Evolutionary conservation across 2,329 filamentous ascomycete species (phyloP).

Genomic region (Talaromyces islandicus): DNA sequence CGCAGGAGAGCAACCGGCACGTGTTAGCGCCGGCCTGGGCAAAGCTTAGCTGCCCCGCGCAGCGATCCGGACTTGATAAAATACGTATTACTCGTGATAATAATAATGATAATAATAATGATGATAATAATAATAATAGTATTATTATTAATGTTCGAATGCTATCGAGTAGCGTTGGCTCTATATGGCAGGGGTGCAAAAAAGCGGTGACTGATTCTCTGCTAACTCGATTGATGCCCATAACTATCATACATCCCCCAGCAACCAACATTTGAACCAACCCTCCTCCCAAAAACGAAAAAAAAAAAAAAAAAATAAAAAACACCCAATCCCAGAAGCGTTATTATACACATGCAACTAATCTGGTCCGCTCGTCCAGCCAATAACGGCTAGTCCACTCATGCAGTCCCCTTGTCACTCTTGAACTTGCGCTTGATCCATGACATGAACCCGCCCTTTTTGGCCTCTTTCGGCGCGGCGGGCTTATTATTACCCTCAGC

Average conservation of each 20-base stretch:
- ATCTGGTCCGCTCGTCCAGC: background rate
- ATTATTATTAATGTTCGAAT: background rate
- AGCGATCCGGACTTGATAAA: no score
- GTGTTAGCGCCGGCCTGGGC: background rate
- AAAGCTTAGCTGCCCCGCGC: background rate
- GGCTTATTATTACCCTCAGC: background rate
- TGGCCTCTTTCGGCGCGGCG: conserved; percentile 1
- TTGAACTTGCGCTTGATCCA: conserved; percentile 14
- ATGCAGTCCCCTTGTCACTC: conserved; percentile 8
- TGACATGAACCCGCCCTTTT: conserved; percentile 11
- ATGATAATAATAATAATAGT: background rate
- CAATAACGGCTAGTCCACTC: background rate
- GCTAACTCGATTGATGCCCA: background rate
- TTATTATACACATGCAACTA: background rate
- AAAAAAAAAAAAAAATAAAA: no score
- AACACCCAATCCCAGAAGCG: background rate
- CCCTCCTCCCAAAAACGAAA: background rate
- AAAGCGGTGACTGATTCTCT: background rate
- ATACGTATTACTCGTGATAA: no score
- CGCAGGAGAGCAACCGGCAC: background rate
- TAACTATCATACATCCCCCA: background rate
- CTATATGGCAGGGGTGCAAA: background rate
- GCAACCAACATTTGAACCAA: background rate
- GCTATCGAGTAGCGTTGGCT: no score
- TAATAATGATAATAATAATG: no score